Evolutionary conservation across 2,329 filamentous ascomycete species (phyloP), one percentile per base, ranked within the genome.

Genomic region (Aphanocladium album): DNA sequence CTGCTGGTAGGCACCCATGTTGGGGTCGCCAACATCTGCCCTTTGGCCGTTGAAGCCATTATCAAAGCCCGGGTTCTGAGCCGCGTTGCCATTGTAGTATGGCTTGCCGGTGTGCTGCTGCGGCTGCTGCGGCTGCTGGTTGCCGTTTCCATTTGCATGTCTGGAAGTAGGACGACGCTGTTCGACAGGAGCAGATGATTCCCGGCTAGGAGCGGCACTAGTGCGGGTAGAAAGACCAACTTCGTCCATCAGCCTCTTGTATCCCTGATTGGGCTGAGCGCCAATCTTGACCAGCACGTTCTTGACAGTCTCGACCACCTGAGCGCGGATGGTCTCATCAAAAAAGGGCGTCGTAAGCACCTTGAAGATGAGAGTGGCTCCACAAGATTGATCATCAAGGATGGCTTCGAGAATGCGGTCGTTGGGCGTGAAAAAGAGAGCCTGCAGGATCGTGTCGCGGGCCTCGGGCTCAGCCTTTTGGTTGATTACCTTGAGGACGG

Each of bases 191-290:
- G 75, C 73, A 65, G 74, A 74, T 62, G 76, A 74, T 60, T 77
- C 79, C 46, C 79, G 77, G 57, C 70, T 74, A 41, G 75, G 72
- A 37, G 47, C 41, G 23, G 76, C 76, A 12, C 76, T 73, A 39
- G 75, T 83, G 47, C 86, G 78, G 30, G 86, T 89, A 6, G 93
- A 96, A 41, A 99, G 78, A 62, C 93, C 93, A 67, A 99, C 95
- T 73, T 99, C 95, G 69, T 99, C 95, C 95, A 99, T 99, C 62
- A 99, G 79, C 57, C 95, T 89, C 82, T 98, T 99, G 79, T 99
- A 99, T 57, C 95, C 95, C 76, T 98, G 95, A 64, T 88, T 89
- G 17, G 95, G 91, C 69, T 96, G 91, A 6, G 92, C 93, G 78
- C 97, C 97, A 75, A 98, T 88, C 69, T 89, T 89, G 37, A 93